Evolutionary conservation across 106 monocot genomes (phyloP).

Genomic region (Vanilla planifolia): DNA sequence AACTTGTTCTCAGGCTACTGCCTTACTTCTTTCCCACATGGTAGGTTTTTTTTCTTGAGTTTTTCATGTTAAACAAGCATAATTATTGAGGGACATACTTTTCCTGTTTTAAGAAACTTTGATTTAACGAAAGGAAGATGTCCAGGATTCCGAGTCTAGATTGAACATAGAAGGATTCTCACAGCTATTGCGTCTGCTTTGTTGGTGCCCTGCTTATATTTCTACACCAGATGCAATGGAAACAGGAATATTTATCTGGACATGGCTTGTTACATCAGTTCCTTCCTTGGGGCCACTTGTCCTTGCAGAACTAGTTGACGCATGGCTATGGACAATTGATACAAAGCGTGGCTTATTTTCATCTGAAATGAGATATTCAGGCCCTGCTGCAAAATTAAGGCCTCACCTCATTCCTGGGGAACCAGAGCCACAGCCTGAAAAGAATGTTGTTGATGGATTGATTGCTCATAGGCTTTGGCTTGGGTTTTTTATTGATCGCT

Average conservation of each 20-base stretch:
- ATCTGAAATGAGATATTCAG: slow-evolving; percentile 74
- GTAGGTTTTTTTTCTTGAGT: slow-evolving; percentile 25
- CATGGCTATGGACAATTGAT: slow-evolving; percentile 99
- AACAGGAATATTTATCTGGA: slow-evolving; percentile 98
- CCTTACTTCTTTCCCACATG: slow-evolving; percentile 87
- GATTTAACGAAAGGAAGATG: slow-evolving; percentile 5
- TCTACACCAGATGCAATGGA: slow-evolving; percentile 95
- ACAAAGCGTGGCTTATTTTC: slow-evolving; percentile 98
- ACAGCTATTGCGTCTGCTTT: slow-evolving; percentile 84
- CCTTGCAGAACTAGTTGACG: slow-evolving; percentile 97
- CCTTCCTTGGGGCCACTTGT: slow-evolving; percentile 91
- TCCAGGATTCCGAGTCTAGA: slow-evolving; percentile 57
- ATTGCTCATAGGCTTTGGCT: slow-evolving; percentile 96
- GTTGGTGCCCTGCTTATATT: slow-evolving; percentile 99
- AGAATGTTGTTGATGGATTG: slow-evolving; percentile 81
- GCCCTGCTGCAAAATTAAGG: slow-evolving; percentile 89
- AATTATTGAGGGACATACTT: not conserved
- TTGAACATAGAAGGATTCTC: slow-evolving; percentile 70
- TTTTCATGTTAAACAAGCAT: slow-evolving; percentile 1
- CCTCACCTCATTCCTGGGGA: slow-evolving; percentile 94
- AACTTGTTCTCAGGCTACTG: slow-evolving; percentile 93
- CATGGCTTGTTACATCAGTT: slow-evolving; percentile 93
- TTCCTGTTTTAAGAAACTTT: not conserved
- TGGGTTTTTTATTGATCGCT: slow-evolving; percentile 97
- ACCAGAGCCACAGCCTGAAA: slow-evolving; percentile 72